Evolutionary conservation across 139 green algal genomes (phyloP).

Genomic region (Yamagishiella unicocca): DNA sequence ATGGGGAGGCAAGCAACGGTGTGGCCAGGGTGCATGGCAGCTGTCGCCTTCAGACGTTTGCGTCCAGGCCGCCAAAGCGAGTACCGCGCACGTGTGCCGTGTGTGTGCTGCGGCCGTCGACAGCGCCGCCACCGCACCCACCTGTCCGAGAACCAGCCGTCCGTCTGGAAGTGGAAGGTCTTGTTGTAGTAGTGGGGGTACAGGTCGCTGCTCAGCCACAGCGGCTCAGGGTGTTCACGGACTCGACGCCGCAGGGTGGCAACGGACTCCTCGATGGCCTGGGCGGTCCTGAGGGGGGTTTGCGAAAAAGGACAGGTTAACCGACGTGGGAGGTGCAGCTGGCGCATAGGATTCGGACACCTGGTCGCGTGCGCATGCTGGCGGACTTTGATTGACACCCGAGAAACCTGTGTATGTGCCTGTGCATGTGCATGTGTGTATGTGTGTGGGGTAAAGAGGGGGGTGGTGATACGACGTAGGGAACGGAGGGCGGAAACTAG

Average conservation of each 20-base stretch:
- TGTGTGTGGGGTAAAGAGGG: too few species aligned
- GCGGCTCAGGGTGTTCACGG: constrained; percentile 50
- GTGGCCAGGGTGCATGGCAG: neutral
- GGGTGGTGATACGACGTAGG: neutral
- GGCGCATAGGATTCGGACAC: too few species aligned
- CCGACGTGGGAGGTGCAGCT: too few species aligned
- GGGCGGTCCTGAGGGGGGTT: constrained; percentile 35
- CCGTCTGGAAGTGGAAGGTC: constrained; percentile 91
- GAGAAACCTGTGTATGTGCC: neutral
- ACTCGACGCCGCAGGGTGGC: constrained; percentile 69
- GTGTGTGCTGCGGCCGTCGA: too few species aligned
- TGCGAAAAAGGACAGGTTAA: too few species aligned
- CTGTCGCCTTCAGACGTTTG: neutral
- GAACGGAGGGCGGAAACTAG: neutral
- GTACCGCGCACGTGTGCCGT: too few species aligned
- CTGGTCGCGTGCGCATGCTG: too few species aligned
- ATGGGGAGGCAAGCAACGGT: neutral
- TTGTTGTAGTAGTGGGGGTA: constrained; percentile 90
- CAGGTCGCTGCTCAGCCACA: constrained; percentile 69
- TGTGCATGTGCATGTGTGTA: neutral
- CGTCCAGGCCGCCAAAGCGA: neutral
- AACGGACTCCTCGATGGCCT: constrained; percentile 70
- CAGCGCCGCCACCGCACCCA: neutral
- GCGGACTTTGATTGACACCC: too few species aligned
- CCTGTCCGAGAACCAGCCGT: constrained; percentile 85